Conservation (phyloP, 208 protist species). For the Angomonas deanei region DNA sequence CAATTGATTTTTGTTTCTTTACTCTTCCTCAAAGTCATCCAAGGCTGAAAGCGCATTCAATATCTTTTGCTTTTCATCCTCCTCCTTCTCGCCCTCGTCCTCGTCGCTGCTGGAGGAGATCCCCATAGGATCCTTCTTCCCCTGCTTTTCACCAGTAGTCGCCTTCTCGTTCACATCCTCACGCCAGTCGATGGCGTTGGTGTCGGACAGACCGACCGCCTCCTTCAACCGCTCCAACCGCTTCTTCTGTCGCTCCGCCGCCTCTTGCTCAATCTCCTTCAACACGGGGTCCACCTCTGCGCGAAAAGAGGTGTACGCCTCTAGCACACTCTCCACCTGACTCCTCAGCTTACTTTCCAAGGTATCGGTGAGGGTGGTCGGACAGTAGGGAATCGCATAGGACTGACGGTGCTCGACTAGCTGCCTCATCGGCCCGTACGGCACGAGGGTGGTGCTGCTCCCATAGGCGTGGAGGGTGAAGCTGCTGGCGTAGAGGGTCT, state of each 20-base stretch:
- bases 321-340: constrained; percentile 63
- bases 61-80: constrained; percentile 48
- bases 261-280: constrained; percentile 37
- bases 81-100: constrained; percentile 12
- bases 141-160: not conserved
- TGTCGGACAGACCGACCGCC: constrained; percentile 28
- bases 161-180: not conserved
- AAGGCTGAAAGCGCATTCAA: constrained; percentile 67
- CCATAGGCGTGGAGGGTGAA: constrained; percentile 53
- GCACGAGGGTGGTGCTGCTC: not conserved
- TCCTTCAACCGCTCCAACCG: constrained; percentile 47
- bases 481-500: constrained; percentile 49
- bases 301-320: constrained; percentile 68
- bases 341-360: constrained; percentile 55
- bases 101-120: constrained; percentile 21
- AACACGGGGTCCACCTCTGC: constrained; percentile 65
- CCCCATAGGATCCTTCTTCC: constrained; percentile 16
- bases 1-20: constrained; percentile 9
- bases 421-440: constrained; percentile 22
- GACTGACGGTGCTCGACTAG: not conserved
- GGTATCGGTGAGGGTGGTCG: constrained; percentile 48
- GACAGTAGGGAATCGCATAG: constrained; percentile 52
- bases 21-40: constrained; percentile 85
- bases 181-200: not conserved
- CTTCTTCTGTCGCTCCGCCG: constrained; percentile 28